Conservation (phyloP, 345 rosid species). For the Salix suchowensis region DNA sequence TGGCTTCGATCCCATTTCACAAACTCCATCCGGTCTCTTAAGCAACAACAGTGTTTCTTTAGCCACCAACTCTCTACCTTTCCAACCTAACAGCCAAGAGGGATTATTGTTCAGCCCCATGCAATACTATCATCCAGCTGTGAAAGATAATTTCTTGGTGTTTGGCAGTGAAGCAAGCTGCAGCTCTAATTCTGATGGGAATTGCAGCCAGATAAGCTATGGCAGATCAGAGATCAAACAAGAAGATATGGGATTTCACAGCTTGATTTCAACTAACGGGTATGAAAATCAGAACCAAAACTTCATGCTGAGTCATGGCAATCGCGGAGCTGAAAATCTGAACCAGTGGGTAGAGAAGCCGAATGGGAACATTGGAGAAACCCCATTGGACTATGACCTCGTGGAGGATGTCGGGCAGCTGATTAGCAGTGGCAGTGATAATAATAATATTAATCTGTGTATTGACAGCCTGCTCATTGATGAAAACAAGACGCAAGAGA, state of each 20-base stretch:
- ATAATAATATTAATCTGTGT: constrained; percentile 12
- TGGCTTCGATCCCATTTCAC: constrained; percentile 30
- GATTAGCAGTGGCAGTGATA: constrained; percentile 31
- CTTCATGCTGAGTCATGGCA: constrained; percentile 31
- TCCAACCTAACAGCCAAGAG: constrained; percentile 22
- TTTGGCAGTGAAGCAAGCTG: constrained; percentile 63
- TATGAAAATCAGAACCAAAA: constrained; percentile 31
- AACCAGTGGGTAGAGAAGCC: constrained; percentile 36
- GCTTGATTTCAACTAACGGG: constrained; percentile 21
- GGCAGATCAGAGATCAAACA: constrained; percentile 45
- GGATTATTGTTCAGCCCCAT: constrained; percentile 23
- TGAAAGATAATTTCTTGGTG: constrained; percentile 41
- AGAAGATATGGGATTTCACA: constrained; percentile 41
- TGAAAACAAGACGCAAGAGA: constrained; percentile 59
- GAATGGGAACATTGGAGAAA: constrained; percentile 38
- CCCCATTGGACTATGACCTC: constrained; percentile 28
- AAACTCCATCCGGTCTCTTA: constrained; percentile 13
- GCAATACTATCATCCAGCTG: constrained; percentile 29
- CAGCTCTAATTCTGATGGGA: constrained; percentile 54
- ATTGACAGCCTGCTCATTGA: constrained; percentile 31
- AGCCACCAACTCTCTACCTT: constrained; percentile 10
- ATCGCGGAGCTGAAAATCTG: constrained; percentile 13
- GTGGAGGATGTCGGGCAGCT: constrained; percentile 61
- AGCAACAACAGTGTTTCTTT: constrained; percentile 7
- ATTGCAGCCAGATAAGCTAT: constrained; percentile 44